These are phyloP conservation scores for Crucibulum parvulum DNA, from an alignment of 1,284 basidiomycete species.

Conservation along the genomic window DNA sequence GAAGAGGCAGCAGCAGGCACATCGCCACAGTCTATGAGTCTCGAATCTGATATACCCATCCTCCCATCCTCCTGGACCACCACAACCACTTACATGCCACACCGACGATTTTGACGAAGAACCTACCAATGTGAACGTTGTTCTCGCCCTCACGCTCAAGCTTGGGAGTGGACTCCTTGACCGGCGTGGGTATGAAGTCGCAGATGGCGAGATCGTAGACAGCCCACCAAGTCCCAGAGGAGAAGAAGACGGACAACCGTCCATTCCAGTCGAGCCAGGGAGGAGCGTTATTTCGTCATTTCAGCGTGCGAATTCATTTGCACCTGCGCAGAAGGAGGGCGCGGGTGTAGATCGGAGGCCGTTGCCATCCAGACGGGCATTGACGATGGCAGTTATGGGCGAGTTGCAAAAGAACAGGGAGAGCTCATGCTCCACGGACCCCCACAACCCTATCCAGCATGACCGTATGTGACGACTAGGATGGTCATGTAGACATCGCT, in stretches of 20 bases:
- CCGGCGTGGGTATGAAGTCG: slow-evolving; percentile 66
- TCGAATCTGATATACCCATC: not conserved
- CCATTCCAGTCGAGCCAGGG: slow-evolving; percentile 17
- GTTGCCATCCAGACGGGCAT: slow-evolving; percentile 56
- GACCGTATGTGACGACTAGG: no score
- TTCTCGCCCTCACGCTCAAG: slow-evolving; percentile 64
- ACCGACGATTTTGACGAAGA: slow-evolving; percentile 42
- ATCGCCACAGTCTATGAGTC: slow-evolving; percentile 8
- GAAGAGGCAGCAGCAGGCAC: slow-evolving; percentile 37
- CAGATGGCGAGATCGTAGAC: slow-evolving; percentile 58
- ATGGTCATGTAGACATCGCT: no score
- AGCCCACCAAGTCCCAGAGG: slow-evolving; percentile 52
- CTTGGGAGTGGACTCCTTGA: slow-evolving; percentile 73
- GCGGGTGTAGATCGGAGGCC: slow-evolving; percentile 29
- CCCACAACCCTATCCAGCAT: no score
- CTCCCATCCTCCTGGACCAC: slow-evolving; percentile 1
- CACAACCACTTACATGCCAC: slow-evolving; percentile 15
- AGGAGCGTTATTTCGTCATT: slow-evolving; percentile 62
- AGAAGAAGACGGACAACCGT: not conserved
- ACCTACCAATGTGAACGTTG: slow-evolving; percentile 56
- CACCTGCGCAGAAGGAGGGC: slow-evolving; percentile 36
- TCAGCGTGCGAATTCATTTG: slow-evolving; percentile 64
- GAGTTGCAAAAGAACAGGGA: slow-evolving; percentile 10
- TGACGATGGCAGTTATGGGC: slow-evolving; percentile 17
- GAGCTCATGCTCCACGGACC: slow-evolving; percentile 10